Evolutionary conservation across 2,329 filamentous ascomycete genomes (phyloP), one percentile per base, ranked within the genome.

Genomic region (Onygenales sp.): DNA sequence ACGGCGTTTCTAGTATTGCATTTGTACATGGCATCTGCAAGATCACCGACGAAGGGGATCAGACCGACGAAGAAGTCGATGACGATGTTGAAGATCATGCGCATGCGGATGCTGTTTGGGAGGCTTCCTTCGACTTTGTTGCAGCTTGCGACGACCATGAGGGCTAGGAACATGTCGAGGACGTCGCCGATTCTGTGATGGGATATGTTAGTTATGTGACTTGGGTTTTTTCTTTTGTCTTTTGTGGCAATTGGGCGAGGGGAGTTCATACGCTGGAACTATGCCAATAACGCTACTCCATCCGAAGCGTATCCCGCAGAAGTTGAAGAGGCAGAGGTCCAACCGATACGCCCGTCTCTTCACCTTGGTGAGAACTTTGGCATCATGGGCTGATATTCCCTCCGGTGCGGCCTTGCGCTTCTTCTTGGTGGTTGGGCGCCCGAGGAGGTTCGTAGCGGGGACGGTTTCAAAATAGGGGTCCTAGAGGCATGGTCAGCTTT

Each of bases 401-500:
- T 82, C 81, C 0, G 91, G 91, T 38, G 91, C 75, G 21, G 89
- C 87, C 72, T 94, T 95, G 74, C 87, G 89, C 66, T 85, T 81
- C 70, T 87, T 95, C 76, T 89, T 92, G 54, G 79, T 77, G 68
- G 90, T 94, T 31, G 52, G 55, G 63, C 82, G 83, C 38, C 70
- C 79, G 31, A 84, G 82, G 43, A 87, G 75, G 58, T 83, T 80
- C 7, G 86, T 87, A 43, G 91, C 85, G 21, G 85, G 83, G 38
- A 95, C 83, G 60, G 83, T 78, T 68, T 95, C 89, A 63, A 91
- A 95, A 73, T 90, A 95, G 5, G 91, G 90, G 66, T 97, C 91
- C 88, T 96, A 63, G 32, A 43, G 56, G 58, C 14, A 8, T 38
- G 10, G 14, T 46, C 13, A 51, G 31, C 14, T 33, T n/a, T 6